Evolutionary conservation across 2,329 filamentous ascomycete genomes (phyloP).

Genomic region (Fusarium coffeatum): DNA sequence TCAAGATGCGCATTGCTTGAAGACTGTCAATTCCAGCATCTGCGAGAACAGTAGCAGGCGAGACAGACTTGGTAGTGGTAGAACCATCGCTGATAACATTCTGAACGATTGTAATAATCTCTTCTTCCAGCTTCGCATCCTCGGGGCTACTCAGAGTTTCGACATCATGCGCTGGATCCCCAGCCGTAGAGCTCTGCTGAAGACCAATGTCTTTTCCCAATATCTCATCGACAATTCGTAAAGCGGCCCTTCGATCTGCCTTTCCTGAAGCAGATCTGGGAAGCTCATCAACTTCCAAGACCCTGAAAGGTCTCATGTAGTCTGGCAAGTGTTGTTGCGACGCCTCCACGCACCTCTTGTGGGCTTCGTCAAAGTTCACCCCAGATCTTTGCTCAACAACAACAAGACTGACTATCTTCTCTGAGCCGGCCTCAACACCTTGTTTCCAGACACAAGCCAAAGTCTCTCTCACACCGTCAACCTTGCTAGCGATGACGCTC

Average conservation of each 20-base stretch:
- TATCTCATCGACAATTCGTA: not conserved
- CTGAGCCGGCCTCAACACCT: not conserved
- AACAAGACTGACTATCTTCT: slow-evolving; percentile 19
- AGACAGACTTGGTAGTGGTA: accelerated
- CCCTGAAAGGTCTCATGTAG: slow-evolving; percentile 29
- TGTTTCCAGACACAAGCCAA: slow-evolving; percentile 20
- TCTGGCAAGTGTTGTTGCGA: slow-evolving; percentile 2
- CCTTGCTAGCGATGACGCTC: slow-evolving; percentile 11
- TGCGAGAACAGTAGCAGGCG: not conserved
- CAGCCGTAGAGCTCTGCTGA: accelerated
- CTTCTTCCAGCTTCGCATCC: not conserved
- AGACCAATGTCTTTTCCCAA: accelerated
- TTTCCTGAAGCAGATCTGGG: slow-evolving; percentile 21
- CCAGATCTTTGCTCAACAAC: not conserved
- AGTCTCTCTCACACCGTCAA: not conserved
- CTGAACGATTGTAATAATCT: not conserved
- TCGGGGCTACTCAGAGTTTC: not conserved
- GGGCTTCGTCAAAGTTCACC: not conserved
- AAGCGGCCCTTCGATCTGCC: slow-evolving; percentile 10
- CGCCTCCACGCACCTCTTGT: not conserved
- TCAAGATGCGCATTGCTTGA: slow-evolving; percentile 18
- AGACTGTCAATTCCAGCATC: slow-evolving; percentile 25
- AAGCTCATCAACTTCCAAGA: not conserved
- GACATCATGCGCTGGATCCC: accelerated
- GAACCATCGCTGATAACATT: not conserved